These are phyloP conservation scores for Cinchona pubescens DNA, from an alignment of 257 asterid species.

Conservation along the genomic window DNA sequence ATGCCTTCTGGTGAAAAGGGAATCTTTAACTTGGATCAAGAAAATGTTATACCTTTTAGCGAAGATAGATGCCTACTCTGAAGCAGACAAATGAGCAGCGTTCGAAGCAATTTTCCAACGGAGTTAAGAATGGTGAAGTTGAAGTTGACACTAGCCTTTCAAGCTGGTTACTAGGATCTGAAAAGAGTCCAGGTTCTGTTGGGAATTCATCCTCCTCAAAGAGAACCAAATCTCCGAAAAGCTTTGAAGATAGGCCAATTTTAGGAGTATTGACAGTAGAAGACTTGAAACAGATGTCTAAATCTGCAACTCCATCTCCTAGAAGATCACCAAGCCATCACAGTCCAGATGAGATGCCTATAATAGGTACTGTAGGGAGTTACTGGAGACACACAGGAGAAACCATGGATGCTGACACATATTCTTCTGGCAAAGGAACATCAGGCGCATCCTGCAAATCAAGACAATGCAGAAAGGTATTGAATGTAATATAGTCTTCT, in stretches of 20 bases:
- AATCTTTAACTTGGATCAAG: slow-evolving; percentile 26
- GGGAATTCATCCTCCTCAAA: slow-evolving; percentile 40
- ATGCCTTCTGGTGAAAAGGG: slow-evolving; percentile 25
- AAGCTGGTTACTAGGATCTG: slow-evolving; percentile 55
- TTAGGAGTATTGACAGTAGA: slow-evolving; percentile 29
- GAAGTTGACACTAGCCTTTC: slow-evolving; percentile 66
- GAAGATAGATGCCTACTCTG: slow-evolving; percentile 20
- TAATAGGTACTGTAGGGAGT: slow-evolving; percentile 48
- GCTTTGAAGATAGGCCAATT: slow-evolving; percentile 31
- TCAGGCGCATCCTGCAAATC: background rate
- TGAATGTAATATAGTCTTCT: background rate
- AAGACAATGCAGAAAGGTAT: background rate
- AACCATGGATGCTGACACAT: slow-evolving; percentile 1
- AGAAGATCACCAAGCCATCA: slow-evolving; percentile 21
- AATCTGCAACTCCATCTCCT: slow-evolving; percentile 23
- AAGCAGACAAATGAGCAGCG: slow-evolving; percentile 11
- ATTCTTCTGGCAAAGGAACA: slow-evolving; percentile 15
- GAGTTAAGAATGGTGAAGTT: slow-evolving; percentile 14
- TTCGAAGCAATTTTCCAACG: background rate
- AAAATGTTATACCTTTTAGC: background rate
- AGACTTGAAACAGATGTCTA: slow-evolving; percentile 27
- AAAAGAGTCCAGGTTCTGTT: slow-evolving; percentile 29
- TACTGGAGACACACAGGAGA: slow-evolving; percentile 43
- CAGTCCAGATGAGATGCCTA: slow-evolving; percentile 28
- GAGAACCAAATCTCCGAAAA: slow-evolving; percentile 28